Evolutionary conservation across 2,329 filamentous ascomycete species (phyloP), one percentile per base, ranked within the genome.

Genomic region (Aspergillus amoenus): DNA sequence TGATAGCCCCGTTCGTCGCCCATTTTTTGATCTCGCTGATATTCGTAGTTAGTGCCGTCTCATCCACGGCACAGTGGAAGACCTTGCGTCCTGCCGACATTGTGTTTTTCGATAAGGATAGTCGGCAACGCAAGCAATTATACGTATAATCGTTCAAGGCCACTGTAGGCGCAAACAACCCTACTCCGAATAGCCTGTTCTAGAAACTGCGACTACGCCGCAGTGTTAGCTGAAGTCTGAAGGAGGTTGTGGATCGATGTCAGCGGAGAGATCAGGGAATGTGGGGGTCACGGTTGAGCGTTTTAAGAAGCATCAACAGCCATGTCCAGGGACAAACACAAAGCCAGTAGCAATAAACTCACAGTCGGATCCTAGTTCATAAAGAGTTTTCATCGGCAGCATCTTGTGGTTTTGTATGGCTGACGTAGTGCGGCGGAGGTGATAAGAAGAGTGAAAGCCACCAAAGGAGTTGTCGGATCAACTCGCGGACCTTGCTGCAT

Each of bases 1-100:
- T 78, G 52, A 82, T 76, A 39, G 75, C 73, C 32, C 79, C 79
- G 55, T 79, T 76, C 24, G 76, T 73, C 49, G 79, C 78, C 78
- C 79, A 82, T 67, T 74, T 75, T 68, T 82, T 82, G 59, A 82
- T 78, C 65, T 81, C 79, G 56, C 77, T 78, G 61, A 82, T 79
- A 59, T 79, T 81, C 51, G 79, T 78, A 46, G 78, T 79, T 55
- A 82, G 67, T 47, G 78, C 79, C 50, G 79, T 81, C 63, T 81
- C 80, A 66, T 82, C 80, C 61, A 81, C 78, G 60, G 81, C 78
- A 71, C 80, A 82, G 68, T 80, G 76, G 62, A 81, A 78, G 62
- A 77, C 72, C 66, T 78, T 80, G 63, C 74, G 74, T 64, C 67
- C 73, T 57, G 73, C 65, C 61, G 75, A 72, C 75, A 77, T 77